These are phyloP conservation scores for Podospora fimiseda DNA, from an alignment of 495 filamentous ascomycete genomes.

Conservation along the genomic window DNA sequence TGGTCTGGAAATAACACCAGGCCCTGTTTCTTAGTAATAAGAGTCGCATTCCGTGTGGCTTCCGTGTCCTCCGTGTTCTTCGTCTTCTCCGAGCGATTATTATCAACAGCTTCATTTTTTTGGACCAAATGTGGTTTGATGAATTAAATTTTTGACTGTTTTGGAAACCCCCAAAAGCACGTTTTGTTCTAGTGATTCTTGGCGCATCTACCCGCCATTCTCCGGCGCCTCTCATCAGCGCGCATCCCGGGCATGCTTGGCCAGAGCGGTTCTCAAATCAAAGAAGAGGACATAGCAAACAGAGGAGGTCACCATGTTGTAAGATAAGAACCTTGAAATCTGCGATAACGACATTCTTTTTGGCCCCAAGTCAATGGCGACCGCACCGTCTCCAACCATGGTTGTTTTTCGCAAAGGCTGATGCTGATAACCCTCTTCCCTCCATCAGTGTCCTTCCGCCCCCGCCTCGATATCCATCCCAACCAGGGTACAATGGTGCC, in stretches of 20 bases:
- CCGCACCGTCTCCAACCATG: constrained; percentile 1
- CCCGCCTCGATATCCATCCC: constrained; percentile 72
- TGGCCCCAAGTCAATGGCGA: background rate
- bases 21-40: constrained; percentile 1
- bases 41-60: background rate
- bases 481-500: constrained; percentile 58
- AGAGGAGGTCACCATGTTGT: constrained; percentile 20
- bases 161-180: too few species aligned
- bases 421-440: constrained; percentile 3
- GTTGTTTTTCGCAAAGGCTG: constrained; percentile 8
- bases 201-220: constrained; percentile 3
- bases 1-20: background rate
- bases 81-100: background rate
- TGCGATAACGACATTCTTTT: background rate
- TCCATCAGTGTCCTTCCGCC: constrained; percentile 67
- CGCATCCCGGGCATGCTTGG: background rate
- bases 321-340: constrained; percentile 9
- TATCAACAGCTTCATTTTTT: constrained; percentile 3
- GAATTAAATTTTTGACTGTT: too few species aligned
- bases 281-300: background rate
- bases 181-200: constrained; percentile 7
- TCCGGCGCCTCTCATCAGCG: background rate
- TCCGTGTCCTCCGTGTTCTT: background rate
- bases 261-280: constrained; percentile 6
- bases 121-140: too few species aligned